Evolutionary conservation across 495 filamentous ascomycete species (phyloP), one percentile per base, ranked within the genome.

Genomic region (Penicillium parvum): DNA sequence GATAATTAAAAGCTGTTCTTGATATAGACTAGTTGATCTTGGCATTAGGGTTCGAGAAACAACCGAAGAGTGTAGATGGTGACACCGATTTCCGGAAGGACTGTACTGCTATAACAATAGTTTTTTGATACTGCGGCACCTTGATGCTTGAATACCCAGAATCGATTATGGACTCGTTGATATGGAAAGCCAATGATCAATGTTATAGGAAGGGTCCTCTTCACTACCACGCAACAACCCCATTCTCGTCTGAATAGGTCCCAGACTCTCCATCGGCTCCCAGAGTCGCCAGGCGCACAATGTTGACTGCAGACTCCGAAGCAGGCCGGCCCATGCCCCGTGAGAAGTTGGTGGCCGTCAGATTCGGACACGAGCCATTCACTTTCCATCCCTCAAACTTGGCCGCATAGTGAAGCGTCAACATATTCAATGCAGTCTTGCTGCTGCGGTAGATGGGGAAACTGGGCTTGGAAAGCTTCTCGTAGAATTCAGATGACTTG

Each of bases 351-450:
- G 58, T 58, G 8, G 37, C 46, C 1, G 52, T 56, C 37, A 55
- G 30, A 21, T 55, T 58, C n/a, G 55, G 58, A 34, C 52, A 58
- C 5, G 55, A 47, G 4, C 45, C 55, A 45, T 59, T 61, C 7
- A 61, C 52, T 21, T 59, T 61, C 43, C 56, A 53, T 7, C 55
- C 58, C 30, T 56, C 50, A 23, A 59, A 59, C 21, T 37, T 26
- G 2, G 49, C 43, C 18, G 52, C 47, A 46, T 59, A 61, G 17
- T 52, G 48, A 25, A 59, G 33, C 28, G 50, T 60, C 32, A 68
- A 20, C 65, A 72, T 64, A 43, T 74, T 74, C 40, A 72, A 35
- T 10, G 71, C 69, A 14, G 72, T 38, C 40, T 63, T 65, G 48
- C 56, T 63, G 12, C 47, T 52, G 18, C 54, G 60, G 27, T 65